Base-by-base conservation (phyloP, 2,329 filamentous ascomycete genomes). In the Xenoacremonium recifei region DNA sequence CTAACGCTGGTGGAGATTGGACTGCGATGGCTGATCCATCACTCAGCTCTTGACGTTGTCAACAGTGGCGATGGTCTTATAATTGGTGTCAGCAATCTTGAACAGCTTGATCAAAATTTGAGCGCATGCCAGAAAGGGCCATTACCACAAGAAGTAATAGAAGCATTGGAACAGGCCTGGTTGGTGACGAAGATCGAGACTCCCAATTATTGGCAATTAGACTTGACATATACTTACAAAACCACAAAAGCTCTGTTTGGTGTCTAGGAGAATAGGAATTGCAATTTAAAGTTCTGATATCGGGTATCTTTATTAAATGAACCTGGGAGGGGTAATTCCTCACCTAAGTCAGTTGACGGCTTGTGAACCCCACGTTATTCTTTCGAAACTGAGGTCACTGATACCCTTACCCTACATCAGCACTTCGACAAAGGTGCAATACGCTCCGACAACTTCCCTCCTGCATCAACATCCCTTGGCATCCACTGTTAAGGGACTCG, bases 151-250 rank as follows among this genome's bases (percentile, higher is more conserved):
- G 87, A 89, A 19, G 84, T 95, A 13, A 76, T 95, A 9, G 66
- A 83, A 60, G 82, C 79, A 11, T 69, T 95, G 44, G 88, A 95
- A 53, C 71, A 87, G 64, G 89, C 87, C 4, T 95, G 90, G 89
- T 50, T 73, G 54, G 70, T 85, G n/a, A 70, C 77, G 11, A 91
- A 89, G 69, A 60, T 65, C 3, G 74, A 79, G 21, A 69, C 71
- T 7, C 48, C 69, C 7, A 67, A 69, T 37, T 80, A 80, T 54
- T 80, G 75, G 74, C 76, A 79, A 52, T 67, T 71, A 40, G 80
- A 85, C 37, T 63, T 87, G 40, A 74, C 77, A 60, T 88, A 88
- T 54, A 76, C 72, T 12, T 88, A 87, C 54, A 72, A 88, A 57
- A 81, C 83, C 6, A 65, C 73, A 53, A 69, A 79, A 61, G 79